Percentiles rank a stretch among this genome's conserved stretches.
Conservation (phyloP, 2,329 filamentous ascomycete species). For the Nemania serpens region DNA sequence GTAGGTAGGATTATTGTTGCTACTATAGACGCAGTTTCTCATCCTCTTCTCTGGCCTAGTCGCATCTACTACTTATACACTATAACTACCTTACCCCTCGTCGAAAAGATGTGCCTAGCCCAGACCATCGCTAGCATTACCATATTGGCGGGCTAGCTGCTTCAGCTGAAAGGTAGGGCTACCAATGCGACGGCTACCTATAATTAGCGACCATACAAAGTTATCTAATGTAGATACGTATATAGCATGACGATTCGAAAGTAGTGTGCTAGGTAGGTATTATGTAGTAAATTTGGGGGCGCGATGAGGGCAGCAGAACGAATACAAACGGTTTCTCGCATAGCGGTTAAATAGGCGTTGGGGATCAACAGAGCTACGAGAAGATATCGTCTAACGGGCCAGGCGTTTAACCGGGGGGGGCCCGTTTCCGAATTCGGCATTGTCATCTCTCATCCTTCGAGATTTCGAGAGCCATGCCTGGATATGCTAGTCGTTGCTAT, state of each 20-base stretch:
- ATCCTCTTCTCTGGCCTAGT: too few relatives aligned
- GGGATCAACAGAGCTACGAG: constrained; percentile 4
- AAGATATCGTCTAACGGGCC: constrained; percentile 8
- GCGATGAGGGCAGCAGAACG: too few relatives aligned
- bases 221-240: too few relatives aligned
- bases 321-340: not conserved
- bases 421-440: not conserved
- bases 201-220: constrained; percentile 22
- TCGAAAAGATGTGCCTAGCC: too few relatives aligned
- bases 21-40: too few relatives aligned
- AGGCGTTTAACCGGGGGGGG: not conserved
- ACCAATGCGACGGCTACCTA: constrained; percentile 4
- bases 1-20: too few relatives aligned
- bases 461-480: too few relatives aligned
- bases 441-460: not conserved
- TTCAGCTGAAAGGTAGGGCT: constrained; percentile 24
- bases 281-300: constrained; percentile 4
- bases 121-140: too few relatives aligned
- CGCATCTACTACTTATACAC: too few relatives aligned
- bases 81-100: too few relatives aligned
- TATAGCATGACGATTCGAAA: too few relatives aligned
- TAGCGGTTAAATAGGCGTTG: not conserved
- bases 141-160: not conserved
- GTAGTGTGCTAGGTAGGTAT: not conserved
- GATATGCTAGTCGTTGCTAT: too few relatives aligned